phyloP scores from a whole-genome alignment of 768 basidiomycete species.

The Rhizopogon rudus region DNA sequence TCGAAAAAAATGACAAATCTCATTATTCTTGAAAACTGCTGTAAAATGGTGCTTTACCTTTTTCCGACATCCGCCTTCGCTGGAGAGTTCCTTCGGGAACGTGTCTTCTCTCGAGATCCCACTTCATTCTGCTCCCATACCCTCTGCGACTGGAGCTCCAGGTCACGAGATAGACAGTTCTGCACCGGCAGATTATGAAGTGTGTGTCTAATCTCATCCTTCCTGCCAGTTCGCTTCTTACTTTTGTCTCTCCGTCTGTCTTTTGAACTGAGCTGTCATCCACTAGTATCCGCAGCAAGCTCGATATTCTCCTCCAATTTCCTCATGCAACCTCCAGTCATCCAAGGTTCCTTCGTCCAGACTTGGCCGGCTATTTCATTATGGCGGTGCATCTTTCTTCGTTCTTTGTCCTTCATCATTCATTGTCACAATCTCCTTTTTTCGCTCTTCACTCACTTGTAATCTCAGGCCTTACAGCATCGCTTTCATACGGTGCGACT shows the following conservation, averaged over 20 bases:
- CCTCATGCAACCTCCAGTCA: slow-evolving; percentile 49
- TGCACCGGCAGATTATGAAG: neutral
- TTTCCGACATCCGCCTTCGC: no score
- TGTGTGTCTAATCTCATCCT: neutral
- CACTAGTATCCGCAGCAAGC: neutral
- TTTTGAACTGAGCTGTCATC: neutral
- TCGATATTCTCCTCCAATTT: no score
- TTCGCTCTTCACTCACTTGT: neutral
- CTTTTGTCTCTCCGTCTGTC: neutral
- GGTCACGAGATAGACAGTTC: neutral
- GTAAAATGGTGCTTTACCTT: no score
- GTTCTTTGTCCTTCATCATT: neutral
- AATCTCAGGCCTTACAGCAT: slow-evolving; percentile 79
- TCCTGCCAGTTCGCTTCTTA: neutral
- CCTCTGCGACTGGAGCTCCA: neutral
- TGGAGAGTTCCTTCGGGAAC: neutral
- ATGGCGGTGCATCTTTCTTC: slow-evolving; percentile 62
- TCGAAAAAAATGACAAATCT: no score
- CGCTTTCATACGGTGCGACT: slow-evolving; percentile 85
- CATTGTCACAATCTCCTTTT: neutral
- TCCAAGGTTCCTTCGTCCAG: slow-evolving; percentile 90
- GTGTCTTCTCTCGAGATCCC: neutral
- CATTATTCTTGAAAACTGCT: no score
- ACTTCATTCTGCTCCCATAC: neutral
- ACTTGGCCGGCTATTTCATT: slow-evolving; percentile 87